Base-by-base conservation (phyloP, 2,329 filamentous ascomycete genomes). In the Alternaria panax region DNA sequence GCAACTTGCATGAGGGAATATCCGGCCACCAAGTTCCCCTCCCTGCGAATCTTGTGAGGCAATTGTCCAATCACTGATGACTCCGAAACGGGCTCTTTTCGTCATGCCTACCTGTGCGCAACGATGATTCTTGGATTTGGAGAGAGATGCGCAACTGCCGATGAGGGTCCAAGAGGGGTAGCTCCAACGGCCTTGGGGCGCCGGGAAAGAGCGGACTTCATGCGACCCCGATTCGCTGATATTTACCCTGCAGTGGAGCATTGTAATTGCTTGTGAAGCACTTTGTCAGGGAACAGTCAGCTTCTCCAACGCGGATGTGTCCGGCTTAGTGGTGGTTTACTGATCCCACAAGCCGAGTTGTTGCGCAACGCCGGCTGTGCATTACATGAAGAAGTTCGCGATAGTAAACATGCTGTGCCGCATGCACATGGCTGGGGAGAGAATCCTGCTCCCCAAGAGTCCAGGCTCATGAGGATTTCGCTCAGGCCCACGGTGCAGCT, bases 101-200 rank as follows among this genome's bases (percentile, higher is more conserved):
- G 9, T 20, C 34, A 34, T 34, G 30, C 30, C 45, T 20, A 38
- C 42, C 20, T 18, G 46, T 48, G 24, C 38, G 27, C 36, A 11
- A 12, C 18, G 42, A 50, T 30, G 27, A 38, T 32, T 32, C 20
- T 34, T 51, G 41, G 25, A 22, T 28, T 40, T 42, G 8, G 41
- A 22, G 43, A 32, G 53, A 42, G 50, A 43, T 47, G 43, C 57
- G 51, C 62, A 74, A 71, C 69, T 72, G 71, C 69, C 71, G 70
- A 73, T 50, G 58, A 50, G 32, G 45, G 51, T 55, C 40, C 60
- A 47, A 52, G 67, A 68, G 70, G 70, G 66, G 68, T 67, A 68
- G 57, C 60, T 63, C 51, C 54, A 65, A 65, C 56, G 54, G 46
- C 20, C 51, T 22, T 51, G 32, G 34, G 46, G 41, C 54, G 25